Conservation (phyloP, 1,284 basidiomycete species). For the Exobasidium rhododendri region DNA sequence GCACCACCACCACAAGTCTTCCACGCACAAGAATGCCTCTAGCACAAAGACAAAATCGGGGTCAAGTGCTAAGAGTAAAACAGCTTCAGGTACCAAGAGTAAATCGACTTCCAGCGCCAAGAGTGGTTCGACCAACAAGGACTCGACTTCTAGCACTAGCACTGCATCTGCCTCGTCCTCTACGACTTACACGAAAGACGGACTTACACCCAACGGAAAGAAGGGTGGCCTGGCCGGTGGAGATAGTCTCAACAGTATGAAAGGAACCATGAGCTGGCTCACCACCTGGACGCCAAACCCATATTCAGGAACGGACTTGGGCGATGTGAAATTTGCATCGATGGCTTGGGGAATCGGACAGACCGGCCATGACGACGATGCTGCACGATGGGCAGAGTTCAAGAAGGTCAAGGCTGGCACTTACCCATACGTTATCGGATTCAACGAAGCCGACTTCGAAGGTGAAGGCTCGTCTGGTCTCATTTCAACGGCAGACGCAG, state of each 20-base stretch:
- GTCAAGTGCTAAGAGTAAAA: neutral
- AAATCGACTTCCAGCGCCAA: neutral
- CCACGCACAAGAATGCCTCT: neutral
- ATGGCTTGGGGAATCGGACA: slow-evolving; percentile 43
- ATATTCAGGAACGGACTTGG: neutral
- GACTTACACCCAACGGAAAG: slow-evolving; percentile 26
- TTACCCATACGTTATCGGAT: slow-evolving; percentile 30
- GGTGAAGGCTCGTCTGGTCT: slow-evolving; percentile 35
- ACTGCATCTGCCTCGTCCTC: slow-evolving; percentile 17
- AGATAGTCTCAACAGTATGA: slow-evolving; percentile 32
- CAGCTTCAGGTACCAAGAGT: too few species aligned
- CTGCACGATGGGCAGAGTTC: slow-evolving; percentile 30
- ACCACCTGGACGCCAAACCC: slow-evolving; percentile 37
- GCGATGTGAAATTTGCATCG: slow-evolving; percentile 17
- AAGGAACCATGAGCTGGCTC: slow-evolving; percentile 27
- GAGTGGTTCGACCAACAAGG: neutral
- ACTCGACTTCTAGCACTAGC: slow-evolving; percentile 1
- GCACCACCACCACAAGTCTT: neutral
- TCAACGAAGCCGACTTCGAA: slow-evolving; percentile 49
- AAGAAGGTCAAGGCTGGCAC: slow-evolving; percentile 30
- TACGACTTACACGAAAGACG: slow-evolving; percentile 2
- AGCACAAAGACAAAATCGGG: neutral
- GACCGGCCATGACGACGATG: slow-evolving; percentile 32
- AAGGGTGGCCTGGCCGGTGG: slow-evolving; percentile 45
- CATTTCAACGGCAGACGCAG: slow-evolving; percentile 23